Evolutionary conservation across 2,329 filamentous ascomycete genomes (phyloP), one percentile per base, ranked within the genome.

Genomic region (Hymenoscyphus scutula): DNA sequence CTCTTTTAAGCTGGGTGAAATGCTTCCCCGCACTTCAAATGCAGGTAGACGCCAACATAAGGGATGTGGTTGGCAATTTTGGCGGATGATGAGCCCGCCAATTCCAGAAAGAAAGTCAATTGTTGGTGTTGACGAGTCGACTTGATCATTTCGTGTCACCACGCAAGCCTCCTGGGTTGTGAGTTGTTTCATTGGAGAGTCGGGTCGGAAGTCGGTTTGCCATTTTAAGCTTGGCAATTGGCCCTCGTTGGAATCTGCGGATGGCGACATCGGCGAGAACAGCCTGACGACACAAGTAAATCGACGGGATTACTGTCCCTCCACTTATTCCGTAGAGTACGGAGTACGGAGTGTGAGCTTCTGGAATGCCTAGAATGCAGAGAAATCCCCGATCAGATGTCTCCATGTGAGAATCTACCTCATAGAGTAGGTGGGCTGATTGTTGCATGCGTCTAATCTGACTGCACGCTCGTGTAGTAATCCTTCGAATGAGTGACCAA

Each of bases 1-100:
- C 19, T 19, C 48, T 27, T 45, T 29, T 25, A 51, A 29, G 34
- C 17, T 7, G 19, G 34, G 6, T 29, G 19, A 34, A 27, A 25
- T 41, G 29, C 38, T 61, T 61, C 55, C 53, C 55, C 58, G 54
- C 53, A 56, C 53, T 54, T 48, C 34, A 19, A 19, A 15, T 60
- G 32, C 51, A 27, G 17, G 19, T 23, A 23, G 29, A 23, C 54
- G 54, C 13, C 30, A 25, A 7, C 19, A 25, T 32, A 19, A 37
- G 34, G 5, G 13, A 17, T 30, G 30, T 19, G 29, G 29, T 32
- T 17, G 17, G 25, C 53, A 54, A n/a, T 13, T 23, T 30, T 27
- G 29, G 25, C n/a, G 25, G 29, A 29, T 53, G 29, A 29, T 25
- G 25, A 30, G 29, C 17, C 29, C 34, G 34, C 34, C 34, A 37